Conservation (phyloP, 2,329 filamentous ascomycete species). For the Alternaria sp. region DNA sequence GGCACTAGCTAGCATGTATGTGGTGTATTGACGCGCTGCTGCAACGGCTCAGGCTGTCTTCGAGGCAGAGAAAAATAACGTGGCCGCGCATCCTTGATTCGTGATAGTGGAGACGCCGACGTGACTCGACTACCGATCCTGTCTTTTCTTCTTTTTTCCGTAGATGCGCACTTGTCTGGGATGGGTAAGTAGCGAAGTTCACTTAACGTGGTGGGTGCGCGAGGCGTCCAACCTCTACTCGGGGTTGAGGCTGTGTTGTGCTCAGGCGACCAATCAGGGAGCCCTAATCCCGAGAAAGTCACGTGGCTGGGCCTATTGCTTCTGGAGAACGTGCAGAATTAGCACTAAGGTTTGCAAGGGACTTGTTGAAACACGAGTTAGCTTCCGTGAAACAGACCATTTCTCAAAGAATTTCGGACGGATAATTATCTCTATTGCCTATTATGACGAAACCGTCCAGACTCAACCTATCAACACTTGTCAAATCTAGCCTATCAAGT, state of each 20-base stretch:
- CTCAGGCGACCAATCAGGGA: constrained; percentile 8
- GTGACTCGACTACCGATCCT: constrained; percentile 5
- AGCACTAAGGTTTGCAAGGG: background rate
- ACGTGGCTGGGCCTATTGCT: background rate
- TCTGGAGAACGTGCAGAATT: background rate
- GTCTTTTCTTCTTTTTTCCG: constrained; percentile 1
- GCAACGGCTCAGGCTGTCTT: constrained; percentile 16
- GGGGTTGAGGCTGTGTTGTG: constrained; percentile 14
- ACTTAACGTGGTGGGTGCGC: background rate
- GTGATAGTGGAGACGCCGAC: constrained; percentile 2
- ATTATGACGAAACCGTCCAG: background rate
- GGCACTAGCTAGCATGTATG: background rate
- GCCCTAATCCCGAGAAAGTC: background rate
- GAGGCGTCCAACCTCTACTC: constrained; percentile 15
- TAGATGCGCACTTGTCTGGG: constrained; percentile 1
- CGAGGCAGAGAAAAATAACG: constrained; percentile 14
- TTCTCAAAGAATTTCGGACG: background rate
- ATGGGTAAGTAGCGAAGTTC: background rate
- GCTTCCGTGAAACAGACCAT: background rate
- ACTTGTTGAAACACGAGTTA: background rate
- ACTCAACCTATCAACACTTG: background rate
- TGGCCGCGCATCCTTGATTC: constrained; percentile 1
- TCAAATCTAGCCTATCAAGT: constrained; percentile 10
- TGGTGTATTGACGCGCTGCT: constrained; percentile 2
- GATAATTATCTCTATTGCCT: background rate